Evolutionary conservation across 2,329 filamentous ascomycete species (phyloP), one percentile per base, ranked within the genome.

Genomic region (Penicillium sp.): DNA sequence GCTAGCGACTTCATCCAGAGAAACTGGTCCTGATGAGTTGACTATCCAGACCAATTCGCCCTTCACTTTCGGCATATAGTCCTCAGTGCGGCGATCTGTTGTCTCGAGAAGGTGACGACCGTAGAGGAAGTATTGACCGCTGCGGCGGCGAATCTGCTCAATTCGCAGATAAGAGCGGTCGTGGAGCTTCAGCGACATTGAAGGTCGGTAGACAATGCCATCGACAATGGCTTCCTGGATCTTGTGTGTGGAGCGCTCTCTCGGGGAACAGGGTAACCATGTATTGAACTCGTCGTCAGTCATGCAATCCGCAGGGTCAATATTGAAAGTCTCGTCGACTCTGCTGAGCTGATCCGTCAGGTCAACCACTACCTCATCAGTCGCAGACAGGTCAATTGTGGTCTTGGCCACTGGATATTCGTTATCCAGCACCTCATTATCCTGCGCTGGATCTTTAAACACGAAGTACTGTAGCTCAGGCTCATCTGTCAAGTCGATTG

Each of bases 31-130:
- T 0, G 63, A 3, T 31, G 79, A 73, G 5, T 74, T 67, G 0
- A 71, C 42, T 28, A 72, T 41, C 69, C 76, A 74, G 20, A 71
- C 70, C 20, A 83, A 49, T 51, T 83, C 80, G 40, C 81, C 76
- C 0, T 49, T 38, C 25, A 67, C 64, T 10, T 63, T 66, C 0
- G 71, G 71, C 2, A 80, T 43, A 27, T 59, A 65, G 0, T 46
- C 5, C 2, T 41, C 24, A 5, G 8, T 9, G 61, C 11, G 72
- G 63, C 0, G 68, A 69, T 2, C 67, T 54, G 14, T 74, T 55
- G 1, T 67, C 51, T 2, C 64, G 67, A 1, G 61, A 5, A 74
- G 69, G 2, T 65, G 67, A 1, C 69, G 61, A 0, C 78, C 77
- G 35, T 64, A 61, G 2, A 82, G 60, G 0, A 64, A 64, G 0